These are phyloP conservation scores for Infundibulicybe gibba DNA, from an alignment of 768 basidiomycete genomes.

Conservation along the genomic window DNA sequence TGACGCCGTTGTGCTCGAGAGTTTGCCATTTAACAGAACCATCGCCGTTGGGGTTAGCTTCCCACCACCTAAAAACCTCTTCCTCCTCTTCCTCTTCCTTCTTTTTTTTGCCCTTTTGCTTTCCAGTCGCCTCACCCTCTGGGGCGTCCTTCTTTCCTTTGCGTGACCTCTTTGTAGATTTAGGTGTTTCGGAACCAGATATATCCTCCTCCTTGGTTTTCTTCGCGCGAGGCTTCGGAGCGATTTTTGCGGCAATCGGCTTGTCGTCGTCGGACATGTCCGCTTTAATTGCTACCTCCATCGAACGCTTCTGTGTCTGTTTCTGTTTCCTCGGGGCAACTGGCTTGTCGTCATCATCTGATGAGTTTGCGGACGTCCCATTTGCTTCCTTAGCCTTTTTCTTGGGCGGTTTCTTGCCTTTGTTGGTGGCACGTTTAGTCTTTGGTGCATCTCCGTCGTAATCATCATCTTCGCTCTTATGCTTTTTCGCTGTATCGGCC, in stretches of 20 bases:
- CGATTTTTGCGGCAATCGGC: constrained; percentile 37
- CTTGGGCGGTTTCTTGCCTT: constrained; percentile 49
- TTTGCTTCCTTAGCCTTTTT: constrained; percentile 62
- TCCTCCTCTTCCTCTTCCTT: constrained; percentile 70
- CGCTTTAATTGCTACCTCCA: constrained; percentile 48
- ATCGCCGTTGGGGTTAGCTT: constrained; percentile 68
- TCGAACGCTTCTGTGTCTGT: constrained; percentile 37
- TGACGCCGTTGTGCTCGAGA: constrained; percentile 91
- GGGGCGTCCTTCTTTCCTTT: constrained; percentile 36
- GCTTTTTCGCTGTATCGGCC: constrained; percentile 15
- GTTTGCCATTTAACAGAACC: constrained; percentile 89
- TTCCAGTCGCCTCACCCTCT: constrained; percentile 21
- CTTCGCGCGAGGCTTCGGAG: constrained; percentile 46
- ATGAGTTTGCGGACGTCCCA: constrained; percentile 21
- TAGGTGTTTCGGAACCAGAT: constrained; percentile 39
- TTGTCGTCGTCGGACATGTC: constrained; percentile 41
- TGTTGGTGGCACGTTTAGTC: constrained; percentile 42
- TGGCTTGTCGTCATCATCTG: constrained; percentile 31
- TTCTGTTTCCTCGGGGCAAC: constrained; percentile 32
- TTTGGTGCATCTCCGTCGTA: constrained; percentile 41
- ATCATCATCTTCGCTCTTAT: constrained; percentile 28
- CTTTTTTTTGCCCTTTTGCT: constrained; percentile 30
- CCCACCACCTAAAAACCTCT: constrained; percentile 86
- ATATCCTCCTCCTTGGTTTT: constrained; percentile 48
- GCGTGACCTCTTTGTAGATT: constrained; percentile 38